Base-by-base conservation (phyloP, 2,329 filamentous ascomycete species). In the Talaromyces verruculosus region DNA sequence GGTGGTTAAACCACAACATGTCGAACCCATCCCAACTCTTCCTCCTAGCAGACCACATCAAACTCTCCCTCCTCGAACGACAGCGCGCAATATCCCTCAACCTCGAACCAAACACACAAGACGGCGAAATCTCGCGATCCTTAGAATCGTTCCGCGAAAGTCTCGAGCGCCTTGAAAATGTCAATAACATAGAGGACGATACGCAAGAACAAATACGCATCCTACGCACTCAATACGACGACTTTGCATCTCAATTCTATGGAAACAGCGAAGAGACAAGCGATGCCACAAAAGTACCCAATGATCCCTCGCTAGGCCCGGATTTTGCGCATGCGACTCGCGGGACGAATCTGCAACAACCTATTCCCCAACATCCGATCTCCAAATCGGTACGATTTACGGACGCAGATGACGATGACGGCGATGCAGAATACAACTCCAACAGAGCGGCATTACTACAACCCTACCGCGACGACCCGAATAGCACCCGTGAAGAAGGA, bases 11-110 rank as follows among this genome's bases (percentile, higher is more conserved):
- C 39, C 11, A 25, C 63, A 65, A n/a, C 58, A 83, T 82, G 80
- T 76, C 83, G 67, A 87, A 84, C 71, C 83, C 87, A 60, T 84
- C 85, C 15, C 93, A 97, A 79, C 89, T 98, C 71, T 92, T 93
- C 77, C 89, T 98, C 63, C 88, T 98, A 66, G 92, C 93, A 74
- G 95, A 99, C 81, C 94, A 98, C 80, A 91, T 98, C 84, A 97
- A 98, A 81, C 87, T 98, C 68, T 97, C 93, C 15, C 85, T 99
- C 17, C 88, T 98, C 30, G 95, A 98, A 82, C 89, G 94, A 66
- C 90, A 96, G 80, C 89, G 94, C 66, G 92, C 93, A 59, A 88
- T 92, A 72, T 91, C 88, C 15, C 85, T 97, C 53, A 89, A 92
- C 71, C 86, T 97, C 65, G 87, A 92, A 67, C 87, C 87, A 61